A percentile compares a stretch with the other conserved stretches of the same genome.
Evolutionary conservation across 2,329 filamentous ascomycete genomes (phyloP).

Genomic region (Thelonectria rubi): DNA sequence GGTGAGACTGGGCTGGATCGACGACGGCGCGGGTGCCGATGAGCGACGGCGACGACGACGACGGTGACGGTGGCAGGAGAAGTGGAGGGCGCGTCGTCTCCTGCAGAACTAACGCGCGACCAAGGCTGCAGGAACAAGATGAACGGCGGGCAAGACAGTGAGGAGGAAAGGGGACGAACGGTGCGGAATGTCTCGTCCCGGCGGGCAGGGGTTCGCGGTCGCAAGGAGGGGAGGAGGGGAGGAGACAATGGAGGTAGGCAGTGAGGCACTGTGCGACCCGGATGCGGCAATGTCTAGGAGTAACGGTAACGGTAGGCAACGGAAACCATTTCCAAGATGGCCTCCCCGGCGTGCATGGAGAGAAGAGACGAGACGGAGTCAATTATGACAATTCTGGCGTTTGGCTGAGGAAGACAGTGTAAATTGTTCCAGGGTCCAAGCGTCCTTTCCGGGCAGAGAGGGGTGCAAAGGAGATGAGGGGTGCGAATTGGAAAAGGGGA

Average conservation of each 20-base stretch:
- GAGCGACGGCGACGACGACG: background rate
- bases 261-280: background rate
- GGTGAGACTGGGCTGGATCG: background rate
- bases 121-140: background rate
- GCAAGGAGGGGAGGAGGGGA: background rate
- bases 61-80: background rate
- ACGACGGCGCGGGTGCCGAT: background rate
- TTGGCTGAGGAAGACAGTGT: too few species aligned
- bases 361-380: background rate
- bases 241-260: background rate
- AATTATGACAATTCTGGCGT: too few species aligned
- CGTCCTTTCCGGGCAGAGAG: background rate
- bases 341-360: slow-evolving; percentile 17
- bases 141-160: background rate
- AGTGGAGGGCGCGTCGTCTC: background rate
- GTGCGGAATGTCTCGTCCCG: background rate
- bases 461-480: background rate
- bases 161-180: slow-evolving; percentile 3
- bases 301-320: background rate
- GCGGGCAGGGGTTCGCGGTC: background rate
- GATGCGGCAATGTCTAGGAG: background rate
- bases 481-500: background rate
- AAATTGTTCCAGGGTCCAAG: background rate
- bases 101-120: background rate
- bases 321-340: background rate